These are phyloP conservation scores for Trichomonas vaginalis DNA, from an alignment of 208 protist genomes.

Conservation along the genomic window DNA sequence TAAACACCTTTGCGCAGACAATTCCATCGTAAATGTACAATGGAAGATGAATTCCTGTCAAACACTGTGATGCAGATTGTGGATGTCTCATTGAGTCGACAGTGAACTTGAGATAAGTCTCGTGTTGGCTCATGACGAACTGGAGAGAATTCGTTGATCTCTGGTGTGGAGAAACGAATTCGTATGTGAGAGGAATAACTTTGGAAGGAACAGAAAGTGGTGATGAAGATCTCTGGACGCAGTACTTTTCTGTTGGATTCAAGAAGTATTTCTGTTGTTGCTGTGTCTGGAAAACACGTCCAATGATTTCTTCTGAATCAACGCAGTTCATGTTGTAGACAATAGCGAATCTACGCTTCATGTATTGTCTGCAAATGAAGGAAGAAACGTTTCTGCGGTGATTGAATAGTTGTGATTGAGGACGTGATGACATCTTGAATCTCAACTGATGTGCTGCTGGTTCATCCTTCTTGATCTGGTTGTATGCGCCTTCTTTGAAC, in stretches of 20 bases:
- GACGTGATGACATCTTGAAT: neutral
- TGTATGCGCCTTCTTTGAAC: neutral
- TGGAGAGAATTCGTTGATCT: neutral
- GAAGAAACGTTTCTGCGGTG: neutral
- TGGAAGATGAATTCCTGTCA: neutral
- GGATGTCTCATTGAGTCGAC: neutral
- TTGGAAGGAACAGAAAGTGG: neutral
- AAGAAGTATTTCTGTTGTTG: neutral
- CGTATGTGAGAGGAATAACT: neutral
- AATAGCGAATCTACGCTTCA: neutral
- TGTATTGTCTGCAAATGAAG: neutral
- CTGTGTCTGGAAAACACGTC: neutral
- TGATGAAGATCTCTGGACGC: neutral
- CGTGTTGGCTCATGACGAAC: neutral
- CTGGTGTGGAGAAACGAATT: neutral
- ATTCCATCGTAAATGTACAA: neutral
- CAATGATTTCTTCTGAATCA: neutral
- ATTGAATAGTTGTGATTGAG: neutral
- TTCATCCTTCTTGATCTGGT: neutral
- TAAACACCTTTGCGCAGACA: neutral
- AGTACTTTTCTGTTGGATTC: neutral
- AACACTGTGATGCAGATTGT: neutral
- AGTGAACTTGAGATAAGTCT: neutral
- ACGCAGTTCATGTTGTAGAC: neutral
- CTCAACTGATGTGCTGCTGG: neutral